Percentiles rank a stretch among this genome's conserved stretches.
phyloP scores from a whole-genome alignment of 768 basidiomycete species.

The Leccinum uliginosum region DNA sequence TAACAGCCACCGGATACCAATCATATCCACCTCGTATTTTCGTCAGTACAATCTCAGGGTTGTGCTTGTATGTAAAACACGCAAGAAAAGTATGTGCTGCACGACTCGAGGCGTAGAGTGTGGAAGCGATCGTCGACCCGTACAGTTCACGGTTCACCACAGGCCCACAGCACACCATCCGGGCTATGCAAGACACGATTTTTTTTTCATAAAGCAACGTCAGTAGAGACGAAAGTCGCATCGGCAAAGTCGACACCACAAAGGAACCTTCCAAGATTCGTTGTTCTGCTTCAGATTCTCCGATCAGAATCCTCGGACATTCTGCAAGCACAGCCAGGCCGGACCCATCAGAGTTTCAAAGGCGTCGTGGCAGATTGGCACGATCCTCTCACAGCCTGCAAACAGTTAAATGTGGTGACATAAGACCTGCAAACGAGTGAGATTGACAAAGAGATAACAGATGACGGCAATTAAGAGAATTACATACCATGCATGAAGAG shows the following conservation, averaged over 20 bases:
- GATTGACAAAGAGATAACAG: slow-evolving; percentile 1
- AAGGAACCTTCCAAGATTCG: not conserved
- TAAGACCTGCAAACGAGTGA: slow-evolving; percentile 24
- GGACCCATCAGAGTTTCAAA: not conserved
- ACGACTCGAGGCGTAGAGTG: not conserved
- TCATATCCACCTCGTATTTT: not conserved
- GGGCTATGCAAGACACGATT: not conserved
- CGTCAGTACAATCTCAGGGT: not conserved
- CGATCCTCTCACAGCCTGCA: slow-evolving; percentile 23
- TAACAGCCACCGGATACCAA: not conserved
- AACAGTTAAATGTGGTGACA: slow-evolving; percentile 33
- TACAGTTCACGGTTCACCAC: not conserved
- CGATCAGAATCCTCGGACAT: not conserved
- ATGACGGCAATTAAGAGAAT: slow-evolving; percentile 1
- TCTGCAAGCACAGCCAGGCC: not conserved
- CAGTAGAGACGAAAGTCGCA: not conserved
- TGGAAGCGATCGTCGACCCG: not conserved
- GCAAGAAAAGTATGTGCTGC: not conserved
- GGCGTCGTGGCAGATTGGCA: not conserved
- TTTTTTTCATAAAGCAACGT: not conserved
- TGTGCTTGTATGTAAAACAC: not conserved
- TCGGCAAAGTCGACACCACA: not conserved
- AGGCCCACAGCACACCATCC: not conserved
- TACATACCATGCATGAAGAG: slow-evolving; percentile 58
- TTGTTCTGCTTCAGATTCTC: not conserved